Evolutionary conservation across 1,139 yeast genomes (phyloP), one percentile per base, ranked within the genome.

Genomic region (Arxiozyma slooffiae): DNA sequence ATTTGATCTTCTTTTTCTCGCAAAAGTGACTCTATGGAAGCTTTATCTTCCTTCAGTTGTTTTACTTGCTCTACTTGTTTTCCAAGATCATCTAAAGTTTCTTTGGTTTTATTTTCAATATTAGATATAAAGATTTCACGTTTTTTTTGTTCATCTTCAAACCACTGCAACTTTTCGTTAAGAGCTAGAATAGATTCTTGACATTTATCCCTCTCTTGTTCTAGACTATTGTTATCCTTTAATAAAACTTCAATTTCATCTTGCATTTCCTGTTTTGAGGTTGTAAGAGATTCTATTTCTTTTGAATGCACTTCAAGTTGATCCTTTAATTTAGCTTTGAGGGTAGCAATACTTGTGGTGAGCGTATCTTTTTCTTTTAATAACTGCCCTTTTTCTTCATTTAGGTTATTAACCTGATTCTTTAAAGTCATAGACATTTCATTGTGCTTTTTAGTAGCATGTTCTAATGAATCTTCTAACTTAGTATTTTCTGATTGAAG

Each of bases 401-500:
- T 43, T n/a, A 54, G 26, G n/a, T 49, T 47, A 7, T 50, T 53
- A 24, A 58, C 22, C 11, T 53, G 51, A 7, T 44, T 46, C 17
- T 53, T 50, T 22, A 48, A 49, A 16, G 46, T 43, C 17, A 42
- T 24, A 9, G 54, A 34, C 11, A 48, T 48, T 14, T 46, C 39
- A n/a, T 36, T 34, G 23, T 48, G 42, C 2, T 42, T 48, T 4
- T 41, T 45, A 17, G 47, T 46, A 4, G 49, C 17, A 6, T 57
- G 47, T 4, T 51, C 24, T 4, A 62, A 8, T 9, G 54, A 38
- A 7, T 49, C 43, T 37, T 59, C 61, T 38, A 63, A 49, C 3
- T 37, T 44, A n/a, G 58, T 56, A 46, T 62, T 63, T 21, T 61
- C 63, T 4, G 53, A 34, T 36, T 62, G 58, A 8, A 68, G 45